These are phyloP conservation scores for Hyaloscypha variabilis DNA, from an alignment of 495 filamentous ascomycete species.

Conservation along the genomic window DNA sequence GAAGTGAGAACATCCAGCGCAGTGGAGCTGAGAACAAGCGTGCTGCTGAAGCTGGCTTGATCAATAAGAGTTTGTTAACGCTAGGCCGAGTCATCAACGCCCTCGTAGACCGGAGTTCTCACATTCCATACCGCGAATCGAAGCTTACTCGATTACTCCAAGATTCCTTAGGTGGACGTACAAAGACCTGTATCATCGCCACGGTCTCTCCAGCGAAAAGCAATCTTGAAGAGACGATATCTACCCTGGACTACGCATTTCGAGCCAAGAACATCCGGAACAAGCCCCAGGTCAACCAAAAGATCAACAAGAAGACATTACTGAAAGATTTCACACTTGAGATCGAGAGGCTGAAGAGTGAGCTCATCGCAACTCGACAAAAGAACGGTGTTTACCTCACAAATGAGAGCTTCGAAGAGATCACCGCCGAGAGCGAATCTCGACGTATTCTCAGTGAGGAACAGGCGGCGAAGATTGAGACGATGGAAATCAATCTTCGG, in stretches of 20 bases:
- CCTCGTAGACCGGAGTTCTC: constrained; percentile 83
- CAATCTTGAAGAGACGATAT: constrained; percentile 97
- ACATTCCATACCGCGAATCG: constrained; percentile 96
- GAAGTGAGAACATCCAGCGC: constrained; percentile 95
- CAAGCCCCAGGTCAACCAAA: constrained; percentile 92
- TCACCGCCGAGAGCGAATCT: constrained; percentile 88
- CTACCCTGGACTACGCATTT: constrained; percentile 95
- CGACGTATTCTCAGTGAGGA: constrained; percentile 91
- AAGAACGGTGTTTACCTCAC: constrained; percentile 94
- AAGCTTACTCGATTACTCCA: constrained; percentile 94
- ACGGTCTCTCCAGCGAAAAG: constrained; percentile 92
- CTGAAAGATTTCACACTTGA: constrained; percentile 89
- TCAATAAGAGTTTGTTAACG: constrained; percentile 96
- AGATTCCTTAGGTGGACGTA: constrained; percentile 93
- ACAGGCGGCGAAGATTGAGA: constrained; percentile 87
- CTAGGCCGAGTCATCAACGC: constrained; percentile 97
- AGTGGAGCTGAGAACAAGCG: constrained; percentile 98
- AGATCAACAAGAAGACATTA: constrained; percentile 88
- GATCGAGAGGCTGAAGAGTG: constrained; percentile 90
- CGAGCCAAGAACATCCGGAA: constrained; percentile 98
- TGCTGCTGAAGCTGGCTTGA: constrained; percentile 90
- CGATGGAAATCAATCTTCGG: constrained; percentile 83
- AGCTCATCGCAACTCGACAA: constrained; percentile 89
- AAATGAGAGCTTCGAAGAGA: constrained; percentile 79
- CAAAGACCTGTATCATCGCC: constrained; percentile 98